phyloP scores from a whole-genome alignment of 1,139 yeast genomes.

The Dujonia santamariae region DNA sequence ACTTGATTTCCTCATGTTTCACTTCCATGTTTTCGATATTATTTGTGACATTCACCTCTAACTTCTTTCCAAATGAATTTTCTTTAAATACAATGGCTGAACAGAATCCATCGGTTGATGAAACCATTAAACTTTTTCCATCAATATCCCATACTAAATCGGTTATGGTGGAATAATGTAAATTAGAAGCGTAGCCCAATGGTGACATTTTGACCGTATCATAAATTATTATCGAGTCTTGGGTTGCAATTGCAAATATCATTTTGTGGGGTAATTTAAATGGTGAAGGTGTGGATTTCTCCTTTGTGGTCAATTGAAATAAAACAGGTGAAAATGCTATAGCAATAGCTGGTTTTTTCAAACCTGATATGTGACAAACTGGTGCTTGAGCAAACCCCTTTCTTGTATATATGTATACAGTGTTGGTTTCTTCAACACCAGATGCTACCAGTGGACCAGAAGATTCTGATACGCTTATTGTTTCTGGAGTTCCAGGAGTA shows the following conservation, averaged over 20 bases:
- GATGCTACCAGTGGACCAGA: slow-evolving; percentile 1
- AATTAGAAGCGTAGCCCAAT: slow-evolving; percentile 68
- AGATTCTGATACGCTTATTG: background rate
- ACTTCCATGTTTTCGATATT: background rate
- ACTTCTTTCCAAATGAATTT: slow-evolving; percentile 50
- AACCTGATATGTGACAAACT: slow-evolving; percentile 72
- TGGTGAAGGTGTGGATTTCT: slow-evolving; percentile 4
- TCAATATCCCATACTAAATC: slow-evolving; percentile 82
- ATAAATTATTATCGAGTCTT: slow-evolving; percentile 79
- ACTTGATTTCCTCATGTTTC: background rate
- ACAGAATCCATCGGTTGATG: slow-evolving; percentile 96
- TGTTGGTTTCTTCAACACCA: slow-evolving; percentile 47
- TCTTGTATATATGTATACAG: slow-evolving; percentile 76
- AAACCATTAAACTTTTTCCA: slow-evolving; percentile 67
- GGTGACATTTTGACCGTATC: slow-evolving; percentile 73
- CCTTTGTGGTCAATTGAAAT: slow-evolving; percentile 39
- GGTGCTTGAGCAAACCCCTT: slow-evolving; percentile 67
- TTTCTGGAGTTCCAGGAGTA: slow-evolving; percentile 2
- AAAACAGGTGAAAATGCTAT: slow-evolving; percentile 70
- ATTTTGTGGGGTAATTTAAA: slow-evolving; percentile 69
- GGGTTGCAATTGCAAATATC: slow-evolving; percentile 91
- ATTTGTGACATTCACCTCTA: slow-evolving; percentile 9
- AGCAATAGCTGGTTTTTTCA: slow-evolving; percentile 81
- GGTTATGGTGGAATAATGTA: slow-evolving; percentile 86
- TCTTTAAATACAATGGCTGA: slow-evolving; percentile 57